Conservation (phyloP, 495 filamentous ascomycete genomes). For the Aspergillus ostianus region DNA sequence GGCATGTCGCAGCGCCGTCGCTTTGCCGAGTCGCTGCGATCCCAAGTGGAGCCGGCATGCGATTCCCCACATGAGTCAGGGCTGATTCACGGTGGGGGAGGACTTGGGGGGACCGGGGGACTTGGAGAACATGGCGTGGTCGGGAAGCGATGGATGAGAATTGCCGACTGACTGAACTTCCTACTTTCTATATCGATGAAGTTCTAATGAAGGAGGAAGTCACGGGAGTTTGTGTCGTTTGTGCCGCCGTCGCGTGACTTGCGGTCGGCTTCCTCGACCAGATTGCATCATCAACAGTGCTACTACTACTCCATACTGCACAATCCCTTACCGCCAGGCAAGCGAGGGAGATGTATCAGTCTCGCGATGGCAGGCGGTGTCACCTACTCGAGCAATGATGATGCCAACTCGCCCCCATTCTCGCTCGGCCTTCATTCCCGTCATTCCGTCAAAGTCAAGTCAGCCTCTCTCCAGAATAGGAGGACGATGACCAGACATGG, state of each 20-base stretch:
- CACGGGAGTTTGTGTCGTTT: too few relatives aligned
- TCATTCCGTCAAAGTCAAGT: background rate
- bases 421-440: background rate
- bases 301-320: too few relatives aligned
- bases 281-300: too few relatives aligned
- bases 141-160: background rate
- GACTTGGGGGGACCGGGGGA: too few relatives aligned
- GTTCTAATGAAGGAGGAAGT: too few relatives aligned
- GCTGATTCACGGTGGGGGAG: conserved; percentile 31
- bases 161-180: background rate
- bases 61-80: conserved; percentile 42
- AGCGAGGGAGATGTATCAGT: background rate
- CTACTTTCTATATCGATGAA: too few relatives aligned
- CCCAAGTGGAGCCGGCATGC: conserved; percentile 14
- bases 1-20: conserved; percentile 17
- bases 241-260: too few relatives aligned
- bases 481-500: too few relatives aligned
- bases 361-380: background rate
- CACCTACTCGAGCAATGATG: background rate
- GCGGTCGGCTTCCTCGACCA: too few relatives aligned
- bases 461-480: background rate
- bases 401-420: background rate
- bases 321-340: too few relatives aligned
- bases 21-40: conserved; percentile 19
- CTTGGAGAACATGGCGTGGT: background rate